Base-by-base conservation (phyloP, 768 basidiomycete species). In the Tulasnella sp. region DNA sequence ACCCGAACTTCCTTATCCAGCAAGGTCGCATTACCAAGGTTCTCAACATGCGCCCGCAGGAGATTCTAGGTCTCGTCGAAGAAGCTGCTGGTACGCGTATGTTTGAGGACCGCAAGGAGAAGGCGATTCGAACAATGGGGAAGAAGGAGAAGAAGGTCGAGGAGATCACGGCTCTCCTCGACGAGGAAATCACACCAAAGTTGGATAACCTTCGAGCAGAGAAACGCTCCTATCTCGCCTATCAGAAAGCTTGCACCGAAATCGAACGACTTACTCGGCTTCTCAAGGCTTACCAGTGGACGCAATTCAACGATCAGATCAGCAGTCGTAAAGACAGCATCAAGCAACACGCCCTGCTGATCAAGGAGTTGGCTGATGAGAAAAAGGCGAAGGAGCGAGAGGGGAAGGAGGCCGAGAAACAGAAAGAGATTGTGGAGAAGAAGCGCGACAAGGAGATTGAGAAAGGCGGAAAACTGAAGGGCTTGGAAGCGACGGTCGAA, bases 1-100 rank as follows among this genome's bases (percentile, higher is more conserved):
- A 98, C 80, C 97, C 97, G 59, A 98, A 98, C 79, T 98, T 98
- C 82, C 85, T 99, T 73, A 98, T 98, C 79, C 98, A 98, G 96
- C 97, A 99, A 81, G 96, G 97, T 35, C 92, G 95, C 66, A 99
- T 99, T 79, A 99, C 97, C 12, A 99, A 98, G 83, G 95, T 91
- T 37, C 87, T 99, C 65, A 98, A 98, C 80, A 98, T 99, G 97
- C 90, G 93, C 32, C 95, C 97, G 0, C 90, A 91, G 83, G 97
- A 99, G 79, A 96, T 98, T 74, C 86, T 99, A 14, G 94, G 95
- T 1, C 96, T 99, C 92, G 92, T 98, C 2, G 97, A 98, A 80
- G 97, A 99, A 79, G 97, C 97, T 0, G 94, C 95, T 0, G 97
- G 97, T 6, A 99, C 97, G 35, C 89, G 94, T 34, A 98, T 98